Base-by-base conservation (phyloP, 2,329 filamentous ascomycete genomes). In the Pseudocercospora eumusae region DNA sequence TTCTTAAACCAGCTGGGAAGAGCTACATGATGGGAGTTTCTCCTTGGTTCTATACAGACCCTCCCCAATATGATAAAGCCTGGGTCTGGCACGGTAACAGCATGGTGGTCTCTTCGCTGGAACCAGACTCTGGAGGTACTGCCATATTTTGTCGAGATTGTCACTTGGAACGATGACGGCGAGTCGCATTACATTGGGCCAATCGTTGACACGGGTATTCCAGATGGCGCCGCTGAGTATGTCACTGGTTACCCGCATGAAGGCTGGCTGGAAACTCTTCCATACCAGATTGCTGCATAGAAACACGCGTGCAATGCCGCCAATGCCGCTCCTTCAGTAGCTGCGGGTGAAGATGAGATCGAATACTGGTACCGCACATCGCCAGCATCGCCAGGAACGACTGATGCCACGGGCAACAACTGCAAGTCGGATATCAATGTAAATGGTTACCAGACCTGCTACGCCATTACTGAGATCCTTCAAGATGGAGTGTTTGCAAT, bases 11-110 rank as follows among this genome's bases (percentile, higher is more conserved):
- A 3, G 69, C 67, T 3, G 76, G 75, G 3, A 83, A 82, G 69
- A 73, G 75, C 1, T 85, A 84, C 66, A 78, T 85, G 74, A 73
- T 75, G 79, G 77, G 77, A 23, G 78, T 77, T 2, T 81, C 78
- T 0, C 76, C 78, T 1, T 82, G 80, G 83, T 85, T 84, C 71
- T 82, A 73, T 72, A 86, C 86, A 56, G 82, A 85, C 62, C 75
- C 87, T 1, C 81, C 83, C 0, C 75, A 77, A 9, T 87, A 80
- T 67, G 72, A 76, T 44, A 88, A 88, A 75, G 85, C 86, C 69
- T 88, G 85, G 85, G 76, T 87, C 9, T 88, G 83, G 78, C 79
- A 80, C 21, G 83, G 84, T n/a, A 86, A 88, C 66, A 76, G 81
- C 58, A 52, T 0, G 69, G n/a, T 89, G 86, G 85, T 81, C 79